Evolutionary conservation across 2,329 filamentous ascomycete genomes (phyloP).

Genomic region (Coleophoma cylindrospora): DNA sequence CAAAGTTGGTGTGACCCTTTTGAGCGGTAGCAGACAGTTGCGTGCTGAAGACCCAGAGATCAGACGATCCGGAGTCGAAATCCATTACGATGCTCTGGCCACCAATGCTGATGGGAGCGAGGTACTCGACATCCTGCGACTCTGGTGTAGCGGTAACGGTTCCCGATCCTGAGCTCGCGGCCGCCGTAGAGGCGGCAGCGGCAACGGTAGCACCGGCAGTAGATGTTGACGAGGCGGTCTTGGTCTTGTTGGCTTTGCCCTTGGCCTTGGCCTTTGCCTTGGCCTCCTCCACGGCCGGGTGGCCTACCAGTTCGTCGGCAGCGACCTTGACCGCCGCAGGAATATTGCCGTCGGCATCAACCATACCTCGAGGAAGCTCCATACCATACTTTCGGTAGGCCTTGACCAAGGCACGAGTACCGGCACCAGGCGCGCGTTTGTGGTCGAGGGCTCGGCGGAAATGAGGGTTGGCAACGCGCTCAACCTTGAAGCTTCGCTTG

Average conservation of each 20-base stretch:
- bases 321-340: constrained; percentile 9
- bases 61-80: constrained; percentile 28
- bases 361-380: constrained; percentile 37
- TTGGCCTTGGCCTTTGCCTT: not conserved
- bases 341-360: constrained; percentile 26
- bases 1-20: constrained; percentile 24
- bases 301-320: not conserved
- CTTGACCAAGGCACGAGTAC: constrained; percentile 50
- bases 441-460: constrained; percentile 30
- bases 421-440: constrained; percentile 19
- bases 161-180: constrained; percentile 36
- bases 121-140: constrained; percentile 27
- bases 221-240: too few relatives aligned
- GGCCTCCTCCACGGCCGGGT: constrained; percentile 3
- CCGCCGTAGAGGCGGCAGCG: constrained; percentile 15
- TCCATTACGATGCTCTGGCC: constrained; percentile 26
- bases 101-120: constrained; percentile 22
- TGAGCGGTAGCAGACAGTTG: constrained; percentile 20
- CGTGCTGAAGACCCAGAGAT: constrained; percentile 31
- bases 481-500: constrained; percentile 27
- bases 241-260: too few relatives aligned
- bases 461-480: constrained; percentile 29
- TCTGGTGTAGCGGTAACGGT: constrained; percentile 60
- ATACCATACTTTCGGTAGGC: constrained; percentile 66
- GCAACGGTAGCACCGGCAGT: constrained; percentile 5